Percentiles rank a stretch among this genome's conserved stretches.
These are phyloP conservation scores for Kazachstania kunashirensis DNA, from an alignment of 805 yeast species.

Conservation along the genomic window DNA sequence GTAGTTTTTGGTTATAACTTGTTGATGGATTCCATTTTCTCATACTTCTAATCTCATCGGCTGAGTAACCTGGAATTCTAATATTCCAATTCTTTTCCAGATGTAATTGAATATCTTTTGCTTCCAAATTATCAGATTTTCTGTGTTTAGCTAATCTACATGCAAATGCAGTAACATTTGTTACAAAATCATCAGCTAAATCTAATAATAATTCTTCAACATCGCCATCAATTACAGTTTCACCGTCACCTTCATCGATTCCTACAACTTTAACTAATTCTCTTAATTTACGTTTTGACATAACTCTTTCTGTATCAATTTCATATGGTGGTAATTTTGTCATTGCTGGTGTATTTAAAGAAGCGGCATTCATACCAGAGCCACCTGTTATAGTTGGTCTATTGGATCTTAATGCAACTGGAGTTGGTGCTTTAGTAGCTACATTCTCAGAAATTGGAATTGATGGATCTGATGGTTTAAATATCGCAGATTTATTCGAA, in stretches of 20 bases:
- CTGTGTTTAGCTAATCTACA: slow-evolving; percentile 93
- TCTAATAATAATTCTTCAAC: slow-evolving; percentile 86
- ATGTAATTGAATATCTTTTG: slow-evolving; percentile 83
- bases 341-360: slow-evolving; percentile 66
- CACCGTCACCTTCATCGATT: slow-evolving; percentile 83
- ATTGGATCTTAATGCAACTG: slow-evolving; percentile 55
- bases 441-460: slow-evolving; percentile 64
- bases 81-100: slow-evolving; percentile 92
- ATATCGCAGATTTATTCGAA: slow-evolving; percentile 24
- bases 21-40: slow-evolving; percentile 62
- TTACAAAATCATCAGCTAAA: slow-evolving; percentile 90
- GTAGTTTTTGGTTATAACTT: slow-evolving; percentile 54
- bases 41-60: slow-evolving; percentile 78
- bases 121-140: slow-evolving; percentile 76
- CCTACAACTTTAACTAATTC: slow-evolving; percentile 80
- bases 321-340: slow-evolving; percentile 75
- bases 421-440: slow-evolving; percentile 52
- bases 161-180: slow-evolving; percentile 84
- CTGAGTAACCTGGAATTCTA: slow-evolving; percentile 83
- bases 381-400: slow-evolving; percentile 85
- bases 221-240: slow-evolving; percentile 86
- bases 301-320: slow-evolving; percentile 68
- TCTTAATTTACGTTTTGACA: slow-evolving; percentile 79
- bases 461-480: slow-evolving; percentile 43
- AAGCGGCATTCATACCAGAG: slow-evolving; percentile 58